Conservation (phyloP, 1,284 basidiomycete species). For the Neolentinus lepideus region DNA sequence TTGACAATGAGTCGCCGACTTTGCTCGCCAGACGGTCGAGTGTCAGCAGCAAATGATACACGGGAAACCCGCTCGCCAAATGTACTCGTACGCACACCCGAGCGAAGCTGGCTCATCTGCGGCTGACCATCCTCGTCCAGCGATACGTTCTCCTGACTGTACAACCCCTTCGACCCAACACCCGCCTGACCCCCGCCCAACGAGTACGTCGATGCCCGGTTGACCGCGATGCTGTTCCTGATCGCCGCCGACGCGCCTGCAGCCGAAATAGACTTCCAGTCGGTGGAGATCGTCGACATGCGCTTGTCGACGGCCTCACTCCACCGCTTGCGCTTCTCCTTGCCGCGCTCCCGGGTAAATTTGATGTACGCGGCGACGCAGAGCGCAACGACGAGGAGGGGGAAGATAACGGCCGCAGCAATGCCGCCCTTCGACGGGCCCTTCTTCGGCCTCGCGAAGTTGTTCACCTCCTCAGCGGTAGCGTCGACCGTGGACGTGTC, state of each 20-base stretch:
- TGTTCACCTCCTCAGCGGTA: slow-evolving; percentile 30
- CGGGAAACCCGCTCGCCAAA: slow-evolving; percentile 38
- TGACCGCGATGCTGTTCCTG: slow-evolving; percentile 58
- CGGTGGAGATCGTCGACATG: slow-evolving; percentile 72
- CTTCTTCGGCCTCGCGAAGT: slow-evolving; percentile 24
- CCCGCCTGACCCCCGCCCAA: slow-evolving; percentile 43
- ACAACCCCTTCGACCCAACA: slow-evolving; percentile 30
- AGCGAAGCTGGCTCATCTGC: slow-evolving; percentile 46
- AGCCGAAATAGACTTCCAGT: slow-evolving; percentile 71
- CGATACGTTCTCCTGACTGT: slow-evolving; percentile 16
- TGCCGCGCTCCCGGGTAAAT: slow-evolving; percentile 48
- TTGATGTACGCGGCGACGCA: slow-evolving; percentile 46
- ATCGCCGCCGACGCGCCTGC: slow-evolving; percentile 70
- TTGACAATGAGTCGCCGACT: too few species aligned
- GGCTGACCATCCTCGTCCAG: slow-evolving; percentile 18
- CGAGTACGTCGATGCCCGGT: slow-evolving; percentile 44
- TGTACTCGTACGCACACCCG: slow-evolving; percentile 31
- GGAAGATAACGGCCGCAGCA: slow-evolving; percentile 76
- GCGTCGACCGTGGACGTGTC: slow-evolving; percentile 27
- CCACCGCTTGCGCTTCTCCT: slow-evolving; percentile 61
- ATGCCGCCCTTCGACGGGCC: slow-evolving; percentile 54
- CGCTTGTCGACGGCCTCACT: slow-evolving; percentile 70
- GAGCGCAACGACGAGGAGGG: slow-evolving; percentile 48
- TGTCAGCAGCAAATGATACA: slow-evolving; percentile 69
- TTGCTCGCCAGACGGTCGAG: slow-evolving; percentile 50